phyloP scores from a whole-genome alignment of 305 asterid genomes.

The Petunia hybrid region DNA sequence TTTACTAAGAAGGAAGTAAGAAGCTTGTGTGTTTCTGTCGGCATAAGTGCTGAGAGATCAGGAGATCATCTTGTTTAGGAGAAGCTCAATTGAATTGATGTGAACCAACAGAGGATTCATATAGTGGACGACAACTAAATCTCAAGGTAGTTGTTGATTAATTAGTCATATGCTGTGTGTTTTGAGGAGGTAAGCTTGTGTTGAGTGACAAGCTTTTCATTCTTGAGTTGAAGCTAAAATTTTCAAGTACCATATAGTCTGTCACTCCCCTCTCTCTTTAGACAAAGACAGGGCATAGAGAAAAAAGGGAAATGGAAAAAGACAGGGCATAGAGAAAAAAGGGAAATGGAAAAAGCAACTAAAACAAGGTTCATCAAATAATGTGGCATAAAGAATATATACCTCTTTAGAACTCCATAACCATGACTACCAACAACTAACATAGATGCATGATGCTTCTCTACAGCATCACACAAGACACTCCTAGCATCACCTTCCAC shows the following conservation, averaged over 20 bases:
- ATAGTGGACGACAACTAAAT: neutral
- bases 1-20: neutral
- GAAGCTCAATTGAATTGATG: neutral
- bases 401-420: conserved; percentile 86
- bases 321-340: neutral
- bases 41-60: neutral
- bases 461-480: conserved; percentile 74
- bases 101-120: neutral
- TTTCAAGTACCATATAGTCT: neutral
- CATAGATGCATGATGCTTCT: conserved; percentile 67
- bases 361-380: neutral
- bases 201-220: neutral
- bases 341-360: neutral
- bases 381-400: neutral
- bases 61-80: neutral
- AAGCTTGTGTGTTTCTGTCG: neutral
- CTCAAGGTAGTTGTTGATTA: neutral
- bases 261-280: neutral
- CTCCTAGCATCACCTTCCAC: conserved; percentile 44
- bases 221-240: neutral
- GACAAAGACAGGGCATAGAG: neutral
- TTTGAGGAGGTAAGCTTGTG: neutral
- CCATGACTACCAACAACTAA: conserved; percentile 89
- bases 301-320: neutral
- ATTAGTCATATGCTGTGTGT: neutral